Evolutionary conservation across 78 protist species (phyloP), one percentile per base, ranked within the genome.

Genomic region (Dictyostelium citrinum): DNA sequence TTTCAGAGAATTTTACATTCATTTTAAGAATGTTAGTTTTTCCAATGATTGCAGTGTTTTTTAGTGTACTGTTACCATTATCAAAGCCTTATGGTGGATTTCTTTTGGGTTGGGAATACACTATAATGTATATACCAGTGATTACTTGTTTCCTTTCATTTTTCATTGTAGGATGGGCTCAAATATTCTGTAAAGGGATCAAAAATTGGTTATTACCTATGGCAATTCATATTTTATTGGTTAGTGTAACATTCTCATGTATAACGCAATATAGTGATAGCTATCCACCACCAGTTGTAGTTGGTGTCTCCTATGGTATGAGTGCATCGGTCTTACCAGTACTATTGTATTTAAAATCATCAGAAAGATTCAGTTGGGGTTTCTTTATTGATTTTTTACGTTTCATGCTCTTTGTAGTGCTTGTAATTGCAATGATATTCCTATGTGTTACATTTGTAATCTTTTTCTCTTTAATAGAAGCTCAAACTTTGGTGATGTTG

Each of bases 41-140:
- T 31, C 93, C 93, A 33, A 45, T 88, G 72, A 78, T 88, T n/a
- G 72, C 80, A 4, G 51, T 70, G 5, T 88, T 68, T 79, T 27
- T 76, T 16, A 78, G 58, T 16, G 55, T 55, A 3, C 64, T 88
- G 1, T 64, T 88, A 29, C 93, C 93, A 22, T 31, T 88, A 17
- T 41, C 60, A 29, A 45, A 45, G 10, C 64, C 58, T 5, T 33
- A 39, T 12, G 39, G 6, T 14, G 93, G 93, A 45, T 88, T 88
- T 49, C 33, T 88, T 22, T 14, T 29, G 12, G 81, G 72, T 64
- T 88, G 84, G 84, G 20, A 61, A 16, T 88, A 88, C 11, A 37
- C 76, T 0, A n/a, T 88, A 9, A 58, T 88, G 14, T 88, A 88
- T 68, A 88, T 88, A 22, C 93, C 93, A 10, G 80, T 43, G 0